Evolutionary conservation across 139 green algal genomes (phyloP), one percentile per base, ranked within the genome.

Genomic region (Auxenochlorella pyrenoidosa): DNA sequence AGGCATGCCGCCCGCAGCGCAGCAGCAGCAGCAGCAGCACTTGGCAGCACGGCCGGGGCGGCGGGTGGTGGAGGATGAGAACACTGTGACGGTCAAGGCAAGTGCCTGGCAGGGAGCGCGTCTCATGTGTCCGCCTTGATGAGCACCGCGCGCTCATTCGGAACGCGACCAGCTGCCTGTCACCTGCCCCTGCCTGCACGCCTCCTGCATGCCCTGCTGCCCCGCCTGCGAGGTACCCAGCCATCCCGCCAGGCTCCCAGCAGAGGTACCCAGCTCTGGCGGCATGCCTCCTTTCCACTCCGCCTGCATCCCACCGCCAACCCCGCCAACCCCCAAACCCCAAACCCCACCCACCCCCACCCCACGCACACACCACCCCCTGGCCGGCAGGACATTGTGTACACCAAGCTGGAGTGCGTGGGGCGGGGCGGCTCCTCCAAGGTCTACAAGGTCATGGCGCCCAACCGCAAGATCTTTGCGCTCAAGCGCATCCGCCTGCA

Each of bases 321-420:
- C 10, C 47, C 63, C 30, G 13, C 59, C 36, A 1, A 36, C 28
- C 24, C 43, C 3, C 38, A 78, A 51, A 26, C 0, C 19, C 41
- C 28, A 24, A 1, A 22, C 21, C 73, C 43, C 18, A 6, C 41
- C 54, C 54, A 22, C 18, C 54, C 18, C 12, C 54, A 28, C 18
- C 12, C 12, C 54, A 63, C 54, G 3, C 54, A 63, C 54, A 63
- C 54, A 24, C 54, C 16, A 63, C 54, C 13, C 54, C 75, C 30
- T n/a, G n/a, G n/a, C n/a, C n/a, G n/a, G 32, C 66, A 79, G 73
- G 91, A 91, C 47, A 93, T 94, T 12, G 76, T 88, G 8, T 99
- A 99, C 91, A 94, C 94, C 84, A 99, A 99, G 92, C 94, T 99
- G 75, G 95, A 99, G 90, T 96, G 95, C 75, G 94, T 99, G 28